Evolutionary conservation across 2,329 filamentous ascomycete species (phyloP).

Genomic region (Pseudopithomyces maydicus): DNA sequence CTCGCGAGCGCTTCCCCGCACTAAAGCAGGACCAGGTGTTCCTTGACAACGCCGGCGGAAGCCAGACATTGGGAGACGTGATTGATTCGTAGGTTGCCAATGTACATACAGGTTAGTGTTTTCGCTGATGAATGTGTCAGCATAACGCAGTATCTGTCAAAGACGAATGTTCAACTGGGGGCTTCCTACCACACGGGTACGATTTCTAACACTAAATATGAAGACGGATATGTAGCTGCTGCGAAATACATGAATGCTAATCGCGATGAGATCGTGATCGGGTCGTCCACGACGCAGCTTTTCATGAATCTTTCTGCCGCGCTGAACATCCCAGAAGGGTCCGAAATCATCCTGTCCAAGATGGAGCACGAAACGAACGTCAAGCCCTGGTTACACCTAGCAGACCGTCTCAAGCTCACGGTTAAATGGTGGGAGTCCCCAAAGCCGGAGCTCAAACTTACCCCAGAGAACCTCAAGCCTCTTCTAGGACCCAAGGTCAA

Average conservation of each 20-base stretch:
- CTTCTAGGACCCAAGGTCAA: conserved; percentile 69
- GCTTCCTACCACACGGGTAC: conserved; percentile 68
- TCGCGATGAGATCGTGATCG: conserved; percentile 71
- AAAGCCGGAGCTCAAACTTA: conserved; percentile 62
- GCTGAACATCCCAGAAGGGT: conserved; percentile 47
- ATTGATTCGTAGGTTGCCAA: conserved; percentile 62
- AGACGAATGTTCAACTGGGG: conserved; percentile 76
- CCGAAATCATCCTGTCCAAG: conserved; percentile 72
- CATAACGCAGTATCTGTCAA: conserved; percentile 68
- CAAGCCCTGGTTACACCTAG: conserved; percentile 73
- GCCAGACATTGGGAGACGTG: conserved; percentile 70
- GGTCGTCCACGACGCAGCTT: conserved; percentile 75
- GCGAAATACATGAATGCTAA: conserved; percentile 73
- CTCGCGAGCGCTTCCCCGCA: conserved; percentile 70
- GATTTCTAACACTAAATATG: conserved; percentile 64
- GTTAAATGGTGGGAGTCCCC: conserved; percentile 72
- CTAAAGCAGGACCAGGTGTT: conserved; percentile 70
- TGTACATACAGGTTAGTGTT: no score
- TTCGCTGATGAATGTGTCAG: conserved; percentile 30
- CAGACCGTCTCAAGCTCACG: conserved; percentile 62
- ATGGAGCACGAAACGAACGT: conserved; percentile 82
- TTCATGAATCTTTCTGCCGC: conserved; percentile 67
- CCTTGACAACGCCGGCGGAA: conserved; percentile 80
- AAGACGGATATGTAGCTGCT: conserved; percentile 65
- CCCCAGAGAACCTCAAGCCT: conserved; percentile 59